A percentile compares a stretch with the other conserved stretches of the same genome.
phyloP scores from a whole-genome alignment of 2,329 filamentous ascomycete genomes.

The Pyrenophora seminiperda region DNA sequence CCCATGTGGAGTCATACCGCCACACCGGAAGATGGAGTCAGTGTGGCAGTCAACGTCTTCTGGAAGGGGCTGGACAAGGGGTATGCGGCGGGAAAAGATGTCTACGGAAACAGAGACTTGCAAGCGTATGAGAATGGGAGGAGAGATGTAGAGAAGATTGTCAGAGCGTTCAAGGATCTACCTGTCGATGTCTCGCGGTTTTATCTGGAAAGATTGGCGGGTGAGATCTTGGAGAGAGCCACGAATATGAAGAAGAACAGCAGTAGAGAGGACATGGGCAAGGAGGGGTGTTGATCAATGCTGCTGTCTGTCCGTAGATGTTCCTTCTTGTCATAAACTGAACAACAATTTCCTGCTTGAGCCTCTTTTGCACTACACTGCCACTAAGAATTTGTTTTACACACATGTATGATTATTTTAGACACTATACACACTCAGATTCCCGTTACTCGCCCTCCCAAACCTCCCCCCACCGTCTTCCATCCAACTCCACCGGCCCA shows the following conservation, averaged over 20 bases:
- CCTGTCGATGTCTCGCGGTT: conserved; percentile 72
- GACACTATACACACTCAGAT: neutral
- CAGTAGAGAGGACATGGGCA: neutral
- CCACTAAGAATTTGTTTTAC: too few species aligned
- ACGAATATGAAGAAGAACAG: conserved; percentile 24
- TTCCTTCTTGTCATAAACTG: too few species aligned
- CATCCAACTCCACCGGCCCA: conserved; percentile 64
- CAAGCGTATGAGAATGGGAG: conserved; percentile 83
- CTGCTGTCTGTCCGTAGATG: neutral
- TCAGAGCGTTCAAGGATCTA: conserved; percentile 66
- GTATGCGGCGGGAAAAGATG: conserved; percentile 77
- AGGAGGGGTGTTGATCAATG: neutral
- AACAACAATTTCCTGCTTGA: neutral
- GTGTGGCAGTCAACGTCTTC: conserved; percentile 87
- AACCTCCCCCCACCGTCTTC: conserved; percentile 67
- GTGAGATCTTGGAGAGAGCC: conserved; percentile 62
- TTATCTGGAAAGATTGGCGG: conserved; percentile 73
- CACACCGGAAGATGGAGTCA: conserved; percentile 60
- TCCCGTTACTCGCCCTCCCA: conserved; percentile 24
- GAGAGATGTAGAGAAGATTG: conserved; percentile 70
- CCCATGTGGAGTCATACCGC: conserved; percentile 82
- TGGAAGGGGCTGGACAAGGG: conserved; percentile 72
- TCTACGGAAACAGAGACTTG: conserved; percentile 87
- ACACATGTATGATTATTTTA: too few species aligned
- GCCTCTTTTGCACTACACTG: too few species aligned